Conservation (phyloP, 805 yeast species). For the Zygosaccharomyces pseudorouxii region DNA sequence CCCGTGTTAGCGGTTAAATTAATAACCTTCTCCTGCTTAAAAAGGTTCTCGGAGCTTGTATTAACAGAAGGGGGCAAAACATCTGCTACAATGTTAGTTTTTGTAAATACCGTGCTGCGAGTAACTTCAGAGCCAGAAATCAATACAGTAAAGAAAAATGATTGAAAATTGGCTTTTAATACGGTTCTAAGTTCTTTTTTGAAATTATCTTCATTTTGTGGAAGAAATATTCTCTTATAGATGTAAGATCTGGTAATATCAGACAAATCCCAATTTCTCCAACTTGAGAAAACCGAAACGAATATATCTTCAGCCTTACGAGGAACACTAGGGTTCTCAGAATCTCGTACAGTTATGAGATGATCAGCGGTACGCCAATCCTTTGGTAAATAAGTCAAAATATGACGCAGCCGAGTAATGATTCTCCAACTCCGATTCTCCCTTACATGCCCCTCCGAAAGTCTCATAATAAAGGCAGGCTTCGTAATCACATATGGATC, state of each 20-base stretch:
- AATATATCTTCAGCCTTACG: slow-evolving; percentile 49
- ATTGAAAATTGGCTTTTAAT: slow-evolving; percentile 18
- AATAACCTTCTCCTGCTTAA: slow-evolving; percentile 16
- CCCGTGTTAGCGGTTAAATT: slow-evolving; percentile 24
- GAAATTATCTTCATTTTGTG: slow-evolving; percentile 12
- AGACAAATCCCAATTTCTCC: slow-evolving; percentile 92
- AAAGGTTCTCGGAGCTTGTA: slow-evolving; percentile 7
- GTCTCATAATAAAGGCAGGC: slow-evolving; percentile 76
- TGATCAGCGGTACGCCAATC: slow-evolving; percentile 39
- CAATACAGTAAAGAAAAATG: slow-evolving; percentile 27
- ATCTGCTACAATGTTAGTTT: slow-evolving; percentile 19
- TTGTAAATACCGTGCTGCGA: slow-evolving; percentile 25
- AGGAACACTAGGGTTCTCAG: slow-evolving; percentile 22
- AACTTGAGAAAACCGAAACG: slow-evolving; percentile 54
- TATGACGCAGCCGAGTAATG: slow-evolving; percentile 71
- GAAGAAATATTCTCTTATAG: slow-evolving; percentile 47
- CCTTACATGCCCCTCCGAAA: slow-evolving; percentile 69
- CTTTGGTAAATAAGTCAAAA: slow-evolving; percentile 53
- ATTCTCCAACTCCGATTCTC: slow-evolving; percentile 85
- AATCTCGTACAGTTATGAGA: slow-evolving; percentile 12
- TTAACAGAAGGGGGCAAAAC: slow-evolving; percentile 15
- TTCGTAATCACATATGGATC: slow-evolving; percentile 90
- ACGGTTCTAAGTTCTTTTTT: slow-evolving; percentile 13
- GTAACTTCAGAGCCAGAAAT: slow-evolving; percentile 23
- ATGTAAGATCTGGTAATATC: slow-evolving; percentile 54